Evolutionary conservation across 139 green algal species (phyloP).

Genomic region (Picochlorum sp.): DNA sequence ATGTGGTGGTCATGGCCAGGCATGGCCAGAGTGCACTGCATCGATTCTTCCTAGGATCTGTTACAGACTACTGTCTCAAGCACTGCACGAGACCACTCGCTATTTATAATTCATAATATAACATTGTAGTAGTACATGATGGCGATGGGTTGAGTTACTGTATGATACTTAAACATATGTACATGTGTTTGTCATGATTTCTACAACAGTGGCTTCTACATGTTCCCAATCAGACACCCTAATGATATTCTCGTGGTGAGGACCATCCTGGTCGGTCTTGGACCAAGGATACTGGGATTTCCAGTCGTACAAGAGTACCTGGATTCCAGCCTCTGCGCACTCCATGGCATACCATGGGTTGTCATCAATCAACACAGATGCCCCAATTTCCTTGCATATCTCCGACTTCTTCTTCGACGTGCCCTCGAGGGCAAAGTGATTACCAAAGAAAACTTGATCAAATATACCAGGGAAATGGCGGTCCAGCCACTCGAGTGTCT

Average conservation of each 20-base stretch:
- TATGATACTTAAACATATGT: too few relatives aligned
- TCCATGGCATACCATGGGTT: conserved; percentile 87
- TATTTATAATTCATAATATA: background rate
- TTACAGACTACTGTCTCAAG: conserved; percentile 14
- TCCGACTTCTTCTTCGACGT: conserved; percentile 69
- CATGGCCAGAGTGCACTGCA: conserved; percentile 32
- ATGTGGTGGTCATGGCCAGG: conserved; percentile 42
- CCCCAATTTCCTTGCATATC: conserved; percentile 73
- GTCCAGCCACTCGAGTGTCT: conserved; percentile 81
- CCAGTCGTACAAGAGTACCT: conserved; percentile 92
- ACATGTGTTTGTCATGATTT: background rate
- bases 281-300: conserved; percentile 76
- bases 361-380: conserved; percentile 86
- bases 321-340: conserved; percentile 72
- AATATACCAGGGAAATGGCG: conserved; percentile 60
- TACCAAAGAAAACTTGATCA: conserved; percentile 86
- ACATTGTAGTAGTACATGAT: background rate
- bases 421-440: conserved; percentile 88
- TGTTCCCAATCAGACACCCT: conserved; percentile 27
- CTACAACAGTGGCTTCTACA: conserved; percentile 18
- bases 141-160: too few relatives aligned
- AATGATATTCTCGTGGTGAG: conserved; percentile 19
- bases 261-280: conserved; percentile 47
- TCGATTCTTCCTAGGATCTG: conserved; percentile 27
- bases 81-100: conserved; percentile 23